Base-by-base conservation (phyloP, 164 flowering plant species). In the Umbellularia californica region DNA sequence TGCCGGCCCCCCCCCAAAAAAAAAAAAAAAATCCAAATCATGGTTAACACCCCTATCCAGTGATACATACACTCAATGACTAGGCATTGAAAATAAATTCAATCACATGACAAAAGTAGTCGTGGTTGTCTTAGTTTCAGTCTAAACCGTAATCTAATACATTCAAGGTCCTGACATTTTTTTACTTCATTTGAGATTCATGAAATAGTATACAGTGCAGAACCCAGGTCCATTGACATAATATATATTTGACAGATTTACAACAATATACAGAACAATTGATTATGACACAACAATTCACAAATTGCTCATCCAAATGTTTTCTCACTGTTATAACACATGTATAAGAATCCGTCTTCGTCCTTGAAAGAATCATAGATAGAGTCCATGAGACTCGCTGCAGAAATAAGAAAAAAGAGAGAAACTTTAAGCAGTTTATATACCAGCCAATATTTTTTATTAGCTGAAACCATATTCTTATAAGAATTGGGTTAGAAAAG, bases 241-340 rank as follows among this genome's bases (percentile, higher is more conserved):
- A 55, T 55, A 55, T 11, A 15, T 20, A 55, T 55, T 15, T 20
- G 17, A 20, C 60, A 23, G 67, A 22, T 64, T 64, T 64, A 64
- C 67, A 64, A 25, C 47, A 64, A 22, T 25, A 24, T 64, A 64
- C 67, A 64, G 9, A 15, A 13, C n/a, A 55, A 11, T 5, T 24
- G 23, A n/a, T 25, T 12, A 23, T 5, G 28, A 10, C 25, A 24
- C 28, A 24, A 64, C 28, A 12, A 64, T 64, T 13, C 25, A 64
- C 12, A 24, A 22, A 27, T 20, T 51, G 24, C 47, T 70, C 75
- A 77, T 22, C 98, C 97, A 67, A 94, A 94, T 68, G 98, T 94
- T 79, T 94, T 92, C 87, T 94, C 97, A 50, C 87, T 90, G 83
- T 97, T 94, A 87, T 92, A 94, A 77, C 91, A 90, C 91, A 90